Evolutionary conservation across 805 yeast species (phyloP), one percentile per base, ranked within the genome.

Genomic region (Cyberlindnera xishuangbannaensis): DNA sequence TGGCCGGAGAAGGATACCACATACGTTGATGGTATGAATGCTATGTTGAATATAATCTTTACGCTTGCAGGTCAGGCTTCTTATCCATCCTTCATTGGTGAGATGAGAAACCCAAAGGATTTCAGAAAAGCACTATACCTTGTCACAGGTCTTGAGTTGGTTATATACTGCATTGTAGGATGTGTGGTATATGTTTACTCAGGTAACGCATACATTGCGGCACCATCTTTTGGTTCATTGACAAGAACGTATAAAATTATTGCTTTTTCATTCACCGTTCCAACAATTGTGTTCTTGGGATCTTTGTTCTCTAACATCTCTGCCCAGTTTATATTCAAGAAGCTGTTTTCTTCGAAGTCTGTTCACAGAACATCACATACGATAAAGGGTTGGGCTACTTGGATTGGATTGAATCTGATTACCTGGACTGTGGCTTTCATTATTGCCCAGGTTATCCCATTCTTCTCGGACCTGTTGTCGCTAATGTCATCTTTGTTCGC

Each of bases 21-120:
- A 5, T 74, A 61, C 43, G 77, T 71, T 7, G 50, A 50, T 14
- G 77, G 62, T 2, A 72, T 73, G 78, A 55, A 64, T 21, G 79
- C 80, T 0, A 60, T 69, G 39, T 59, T 74, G 47, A 74, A 74
- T 53, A 74, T 74, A 41, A 71, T 71, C 17, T 74, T 71, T 52
- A 73, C 79, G 1, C 73, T 74, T 53, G 78, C 71, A 18, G 81
- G 80, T 7, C 81, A 74, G 50, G 68, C 73, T 51, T 69, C 75
- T 5, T 73, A 73, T 41, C 80, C 79, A 3, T 71, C 77, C 18
- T 74, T 74, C 51, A 73, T 74, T 38, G 59, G 72, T 12, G 77
- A 74, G 44, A 74, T 74, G 81, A 64, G 61, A 40, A 55, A 61
- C 28, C 81, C 80, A 15, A 54, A 56, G 23, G 79, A 74, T 30